A percentile compares a stretch with the other conserved stretches of the same genome.
Conservation (phyloP, 2,329 filamentous ascomycete genomes). For the Hypomyces perniciosus region DNA sequence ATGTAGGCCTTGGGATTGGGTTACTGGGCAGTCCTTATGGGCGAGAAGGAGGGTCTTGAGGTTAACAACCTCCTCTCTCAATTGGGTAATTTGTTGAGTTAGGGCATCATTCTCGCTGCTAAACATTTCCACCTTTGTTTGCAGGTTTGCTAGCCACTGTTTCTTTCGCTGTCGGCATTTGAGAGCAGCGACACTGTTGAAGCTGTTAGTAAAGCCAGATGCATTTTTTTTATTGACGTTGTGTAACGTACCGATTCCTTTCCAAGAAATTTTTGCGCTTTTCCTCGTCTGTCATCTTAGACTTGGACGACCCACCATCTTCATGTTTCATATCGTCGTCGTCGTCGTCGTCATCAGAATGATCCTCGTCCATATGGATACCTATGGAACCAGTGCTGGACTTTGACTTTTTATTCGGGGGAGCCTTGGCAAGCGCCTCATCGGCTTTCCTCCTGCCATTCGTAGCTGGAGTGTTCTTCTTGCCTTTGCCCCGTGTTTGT, state of each 20-base stretch:
- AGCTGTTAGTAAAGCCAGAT: constrained; percentile 6
- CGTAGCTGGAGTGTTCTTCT: constrained; percentile 51
- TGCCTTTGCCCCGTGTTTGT: constrained; percentile 60
- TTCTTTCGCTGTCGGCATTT: constrained; percentile 98
- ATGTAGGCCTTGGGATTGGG: constrained; percentile 69
- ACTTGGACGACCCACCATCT: constrained; percentile 49
- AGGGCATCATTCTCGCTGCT: constrained; percentile 87
- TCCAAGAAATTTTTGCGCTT: constrained; percentile 98
- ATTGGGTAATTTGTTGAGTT: constrained; percentile 71
- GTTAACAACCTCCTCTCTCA: constrained; percentile 90
- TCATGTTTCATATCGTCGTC: constrained; percentile 46
- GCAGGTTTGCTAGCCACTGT: constrained; percentile 94
- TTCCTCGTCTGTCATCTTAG: constrained; percentile 96
- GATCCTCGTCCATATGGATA: constrained; percentile 28
- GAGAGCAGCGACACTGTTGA: constrained; percentile 75
- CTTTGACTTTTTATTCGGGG: constrained; percentile 66
- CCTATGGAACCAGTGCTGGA: constrained; percentile 17
- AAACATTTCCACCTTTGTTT: constrained; percentile 90
- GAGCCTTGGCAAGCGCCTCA: constrained; percentile 53
- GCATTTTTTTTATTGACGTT: not conserved
- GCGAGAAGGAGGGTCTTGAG: constrained; percentile 88
- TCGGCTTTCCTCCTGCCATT: constrained; percentile 79
- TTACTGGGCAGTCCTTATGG: constrained; percentile 93
- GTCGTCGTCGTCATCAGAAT: constrained; percentile 49
- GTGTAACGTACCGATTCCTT: constrained; percentile 70